Base-by-base conservation (phyloP, 2,329 filamentous ascomycete species). In the Phaeosphaeria sp. region DNA sequence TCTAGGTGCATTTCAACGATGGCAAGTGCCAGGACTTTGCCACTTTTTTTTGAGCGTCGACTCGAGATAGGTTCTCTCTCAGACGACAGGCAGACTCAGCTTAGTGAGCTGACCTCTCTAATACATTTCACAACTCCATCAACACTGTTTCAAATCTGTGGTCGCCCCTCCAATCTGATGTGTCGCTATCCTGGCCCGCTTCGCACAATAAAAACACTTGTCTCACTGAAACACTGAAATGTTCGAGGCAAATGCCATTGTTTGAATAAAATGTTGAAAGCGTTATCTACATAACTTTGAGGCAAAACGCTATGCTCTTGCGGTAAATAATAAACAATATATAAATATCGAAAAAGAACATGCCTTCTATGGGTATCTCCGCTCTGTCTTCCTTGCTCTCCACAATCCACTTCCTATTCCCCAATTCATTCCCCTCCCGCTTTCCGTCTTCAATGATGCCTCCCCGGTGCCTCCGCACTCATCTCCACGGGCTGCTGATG, bases 381-480 rank as follows among this genome's bases (percentile, higher is more conserved):
- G n/a, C n/a, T n/a, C n/a, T n/a, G n/a, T n/a, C n/a, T n/a, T n/a
- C n/a, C n/a, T n/a, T n/a, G n/a, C n/a, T n/a, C n/a, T n/a, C n/a
- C n/a, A n/a, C 30, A 36, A 36, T 13, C 30, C 15, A 3, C 30
- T 36, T 13, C 3, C 30, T 13, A 7, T 36, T 36, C 30, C 30
- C 15, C 30, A 13, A 36, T 13, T 13, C 11, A 3, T 36, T 36
- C 30, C 6, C 15, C 30, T 7, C 11, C 30, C n/a, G n/a, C n/a
- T n/a, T n/a, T n/a, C n/a, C n/a, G n/a, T 51, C 21, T 43, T 42
- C 69, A 39, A 33, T 43, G 30, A 30, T 15, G 22, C 49, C 21
- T 11, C 42, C 44, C 11, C 20, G 44, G 21, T 17, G 44, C 15
- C 8, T 46, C 22, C 22, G 44, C 44, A 25, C 44, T 46, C 44